Base-by-base conservation (phyloP, 2,329 filamentous ascomycete genomes). In the Botrytis tulipae region DNA sequence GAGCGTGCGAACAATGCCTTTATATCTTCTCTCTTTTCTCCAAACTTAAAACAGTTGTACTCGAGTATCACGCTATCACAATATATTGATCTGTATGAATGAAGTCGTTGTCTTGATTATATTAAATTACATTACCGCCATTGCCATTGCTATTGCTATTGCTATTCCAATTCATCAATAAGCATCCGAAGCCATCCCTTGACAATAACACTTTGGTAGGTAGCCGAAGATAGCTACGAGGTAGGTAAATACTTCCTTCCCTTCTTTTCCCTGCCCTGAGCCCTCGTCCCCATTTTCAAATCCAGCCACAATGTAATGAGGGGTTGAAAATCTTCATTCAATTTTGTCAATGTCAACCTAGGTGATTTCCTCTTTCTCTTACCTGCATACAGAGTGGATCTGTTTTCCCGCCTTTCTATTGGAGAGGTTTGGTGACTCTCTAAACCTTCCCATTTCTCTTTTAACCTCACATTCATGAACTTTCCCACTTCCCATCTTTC, bases 381-480 rank as follows among this genome's bases (percentile, higher is more conserved):
- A 48, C 32, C 29, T n/a, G 63, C 63, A 66, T 48, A 25, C 62
- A 66, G 16, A 48, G 62, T 66, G 63, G 44, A 51, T 66, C 63
- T 48, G 3, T 5, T 18, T 18, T 62, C 59, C 59, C 35, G 35
- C 59, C 59, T n/a, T n/a, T 3, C 4, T 12, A 54, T 54, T 54
- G 48, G 48, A 54, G 12, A 54, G 48, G 25, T 54, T 54, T 54
- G 48, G 48, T 7, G 48, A 54, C 48, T 16, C 59, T 62, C 59
- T 35, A 40, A 40, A 22, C 32, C 63, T 32, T 35, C 10, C 29
- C 60, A 42, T 62, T 65, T 16, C 63, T 32, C 37, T 44, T 18
- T 29, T 18, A 29, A 62, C 35, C 60, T 42, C 60, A n/a, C 60
- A n/a, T 16, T 29, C 42, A 40, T 14, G 14, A 62, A n/a, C 62